Evolutionary conservation across 1,139 yeast genomes (phyloP).

Genomic region (Protomyces arabidopsidicola): DNA sequence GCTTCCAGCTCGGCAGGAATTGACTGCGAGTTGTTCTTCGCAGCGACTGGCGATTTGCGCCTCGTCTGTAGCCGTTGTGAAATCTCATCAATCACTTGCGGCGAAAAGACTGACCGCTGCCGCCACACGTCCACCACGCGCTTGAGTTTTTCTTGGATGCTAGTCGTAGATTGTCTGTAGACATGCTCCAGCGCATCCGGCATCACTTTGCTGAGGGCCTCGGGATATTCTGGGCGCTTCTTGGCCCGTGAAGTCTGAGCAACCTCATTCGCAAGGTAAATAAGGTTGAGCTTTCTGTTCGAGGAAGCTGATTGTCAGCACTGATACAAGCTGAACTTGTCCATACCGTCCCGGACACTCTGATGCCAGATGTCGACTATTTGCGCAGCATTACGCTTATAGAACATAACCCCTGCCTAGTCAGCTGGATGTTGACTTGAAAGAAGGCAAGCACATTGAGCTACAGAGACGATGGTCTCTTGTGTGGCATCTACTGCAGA

Average conservation of each 20-base stretch:
- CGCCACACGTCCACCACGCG: constrained; percentile 72
- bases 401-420: constrained; percentile 49
- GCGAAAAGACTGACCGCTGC: constrained; percentile 56
- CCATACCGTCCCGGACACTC: constrained; percentile 41
- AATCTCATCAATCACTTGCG: constrained; percentile 7
- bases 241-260: constrained; percentile 74
- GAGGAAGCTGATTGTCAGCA: constrained; percentile 38
- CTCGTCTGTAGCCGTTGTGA: neutral
- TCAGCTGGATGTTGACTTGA: neutral
- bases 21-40: neutral
- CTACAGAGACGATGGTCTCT: constrained; percentile 73
- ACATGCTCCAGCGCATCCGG: constrained; percentile 42
- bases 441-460: constrained; percentile 47
- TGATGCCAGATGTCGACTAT: constrained; percentile 62
- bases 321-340: neutral
- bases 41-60: neutral
- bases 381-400: constrained; percentile 59
- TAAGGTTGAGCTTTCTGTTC: constrained; percentile 52
- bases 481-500: constrained; percentile 67
- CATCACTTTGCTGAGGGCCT: constrained; percentile 52
- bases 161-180: constrained; percentile 38
- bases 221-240: constrained; percentile 55
- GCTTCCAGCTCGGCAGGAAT: constrained; percentile 8
- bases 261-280: constrained; percentile 77
- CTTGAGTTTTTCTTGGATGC: constrained; percentile 52